Conservation (phyloP, 2,329 filamentous ascomycete genomes). For the Teratosphaeria nubilosa region DNA sequence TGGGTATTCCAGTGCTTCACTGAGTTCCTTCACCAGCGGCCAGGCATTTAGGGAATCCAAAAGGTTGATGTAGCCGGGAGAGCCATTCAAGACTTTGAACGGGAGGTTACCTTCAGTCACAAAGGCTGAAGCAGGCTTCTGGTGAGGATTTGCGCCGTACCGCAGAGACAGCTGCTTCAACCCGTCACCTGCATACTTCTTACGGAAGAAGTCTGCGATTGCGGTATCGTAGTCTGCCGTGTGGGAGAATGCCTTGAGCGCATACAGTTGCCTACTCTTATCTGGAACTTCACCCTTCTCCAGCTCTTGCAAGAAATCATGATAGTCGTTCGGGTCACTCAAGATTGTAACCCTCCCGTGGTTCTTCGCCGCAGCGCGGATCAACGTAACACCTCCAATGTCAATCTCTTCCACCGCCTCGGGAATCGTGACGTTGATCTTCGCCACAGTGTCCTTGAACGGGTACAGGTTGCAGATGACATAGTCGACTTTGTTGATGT, state of each 20-base stretch:
- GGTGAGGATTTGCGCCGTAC: constrained; percentile 95
- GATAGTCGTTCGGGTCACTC: constrained; percentile 86
- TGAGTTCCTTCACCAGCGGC: constrained; percentile 93
- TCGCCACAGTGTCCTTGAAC: constrained; percentile 96
- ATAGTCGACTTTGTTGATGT: constrained; percentile 89
- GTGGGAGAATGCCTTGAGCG: constrained; percentile 96
- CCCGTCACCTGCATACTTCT: constrained; percentile 83
- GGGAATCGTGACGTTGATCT: constrained; percentile 91
- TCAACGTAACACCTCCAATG: constrained; percentile 92
- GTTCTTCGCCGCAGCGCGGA: constrained; percentile 96
- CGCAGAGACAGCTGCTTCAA: constrained; percentile 74
- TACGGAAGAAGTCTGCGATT: constrained; percentile 94
- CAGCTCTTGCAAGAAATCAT: constrained; percentile 85
- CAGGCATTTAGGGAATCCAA: constrained; percentile 94
- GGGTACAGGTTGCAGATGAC: constrained; percentile 97
- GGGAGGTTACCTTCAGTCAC: constrained; percentile 63
- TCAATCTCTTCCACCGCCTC: constrained; percentile 99
- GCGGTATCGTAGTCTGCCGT: constrained; percentile 93
- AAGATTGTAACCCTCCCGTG: constrained; percentile 91
- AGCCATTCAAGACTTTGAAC: constrained; percentile 86
- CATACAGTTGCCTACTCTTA: constrained; percentile 75
- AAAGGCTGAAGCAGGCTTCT: constrained; percentile 88
- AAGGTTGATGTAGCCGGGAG: constrained; percentile 94
- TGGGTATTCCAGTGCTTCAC: constrained; percentile 73
- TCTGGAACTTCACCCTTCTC: constrained; percentile 78